Conservation (phyloP, 108 stramenopile species). For the Aurantiochytrium sp. region DNA sequence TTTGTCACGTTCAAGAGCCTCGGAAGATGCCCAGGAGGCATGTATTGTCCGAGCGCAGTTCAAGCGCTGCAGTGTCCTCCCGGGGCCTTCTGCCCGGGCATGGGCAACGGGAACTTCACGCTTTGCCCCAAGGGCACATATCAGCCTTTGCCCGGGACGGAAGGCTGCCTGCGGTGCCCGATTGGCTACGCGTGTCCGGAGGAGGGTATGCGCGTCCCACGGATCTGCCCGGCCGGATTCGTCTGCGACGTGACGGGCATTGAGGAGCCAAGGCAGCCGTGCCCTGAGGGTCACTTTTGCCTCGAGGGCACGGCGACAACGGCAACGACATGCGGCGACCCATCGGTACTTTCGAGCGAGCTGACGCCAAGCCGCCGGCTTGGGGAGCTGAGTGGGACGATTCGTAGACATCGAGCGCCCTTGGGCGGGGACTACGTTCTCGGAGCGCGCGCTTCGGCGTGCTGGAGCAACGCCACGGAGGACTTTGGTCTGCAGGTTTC, state of each 20-base stretch:
- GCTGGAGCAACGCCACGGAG: slow-evolving; percentile 71
- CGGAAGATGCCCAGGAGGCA: slow-evolving; percentile 8
- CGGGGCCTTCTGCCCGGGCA: slow-evolving; percentile 54
- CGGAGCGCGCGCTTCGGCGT: slow-evolving; percentile 54
- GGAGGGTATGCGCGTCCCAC: slow-evolving; percentile 56
- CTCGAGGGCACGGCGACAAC: slow-evolving; percentile 62
- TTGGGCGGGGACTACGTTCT: slow-evolving; percentile 36
- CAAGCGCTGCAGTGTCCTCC: slow-evolving; percentile 28
- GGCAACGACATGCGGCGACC: slow-evolving; percentile 59
- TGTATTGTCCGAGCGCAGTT: neutral
- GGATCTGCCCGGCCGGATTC: slow-evolving; percentile 62
- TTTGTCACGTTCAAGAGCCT: slow-evolving; percentile 14
- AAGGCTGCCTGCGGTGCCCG: slow-evolving; percentile 61
- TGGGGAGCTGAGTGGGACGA: slow-evolving; percentile 51
- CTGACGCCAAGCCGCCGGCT: slow-evolving; percentile 46
- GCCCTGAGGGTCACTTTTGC: slow-evolving; percentile 67
- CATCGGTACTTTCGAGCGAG: slow-evolving; percentile 31
- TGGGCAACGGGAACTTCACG: slow-evolving; percentile 58
- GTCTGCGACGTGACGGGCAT: slow-evolving; percentile 67
- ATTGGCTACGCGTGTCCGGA: slow-evolving; percentile 64
- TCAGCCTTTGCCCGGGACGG: slow-evolving; percentile 44
- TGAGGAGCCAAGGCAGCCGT: slow-evolving; percentile 56
- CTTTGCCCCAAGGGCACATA: slow-evolving; percentile 62
- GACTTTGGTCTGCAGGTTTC: slow-evolving; percentile 58
- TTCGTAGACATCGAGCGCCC: slow-evolving; percentile 24